Evolutionary conservation across 1,139 yeast genomes (phyloP).

Genomic region (Debaryomycetaceae sp.): DNA sequence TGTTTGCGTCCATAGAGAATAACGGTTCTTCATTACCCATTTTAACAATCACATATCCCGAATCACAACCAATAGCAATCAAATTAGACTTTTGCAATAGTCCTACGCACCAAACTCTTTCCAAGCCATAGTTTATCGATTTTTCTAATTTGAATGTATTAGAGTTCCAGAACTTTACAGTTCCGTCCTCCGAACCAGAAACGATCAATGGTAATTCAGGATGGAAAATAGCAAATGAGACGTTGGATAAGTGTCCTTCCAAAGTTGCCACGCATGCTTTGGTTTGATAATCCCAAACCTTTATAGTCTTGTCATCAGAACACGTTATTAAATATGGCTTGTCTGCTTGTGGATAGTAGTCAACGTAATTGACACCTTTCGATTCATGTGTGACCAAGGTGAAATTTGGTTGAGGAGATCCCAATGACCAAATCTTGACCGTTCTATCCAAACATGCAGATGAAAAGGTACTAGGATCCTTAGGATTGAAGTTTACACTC

Average conservation of each 20-base stretch:
- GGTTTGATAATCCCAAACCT: slow-evolving; percentile 97
- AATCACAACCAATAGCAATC: slow-evolving; percentile 91
- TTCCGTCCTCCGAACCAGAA: slow-evolving; percentile 82
- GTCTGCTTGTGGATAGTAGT: slow-evolving; percentile 94
- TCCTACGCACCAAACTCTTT: slow-evolving; percentile 95
- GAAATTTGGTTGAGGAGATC: slow-evolving; percentile 85
- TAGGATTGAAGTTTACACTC: slow-evolving; percentile 94
- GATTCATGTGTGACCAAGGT: slow-evolving; percentile 88
- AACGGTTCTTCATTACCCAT: slow-evolving; percentile 95
- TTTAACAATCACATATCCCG: slow-evolving; percentile 83
- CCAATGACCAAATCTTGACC: slow-evolving; percentile 94
- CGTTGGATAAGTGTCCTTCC: slow-evolving; percentile 92
- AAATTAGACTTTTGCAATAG: slow-evolving; percentile 73
- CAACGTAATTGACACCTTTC: slow-evolving; percentile 93
- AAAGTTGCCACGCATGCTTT: slow-evolving; percentile 92
- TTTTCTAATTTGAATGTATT: slow-evolving; percentile 84
- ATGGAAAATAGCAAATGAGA: slow-evolving; percentile 94
- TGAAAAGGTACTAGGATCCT: slow-evolving; percentile 96
- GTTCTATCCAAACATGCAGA: slow-evolving; percentile 95
- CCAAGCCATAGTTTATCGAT: slow-evolving; percentile 84
- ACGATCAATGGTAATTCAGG: slow-evolving; percentile 88
- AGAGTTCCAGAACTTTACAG: slow-evolving; percentile 75
- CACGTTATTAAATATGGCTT: slow-evolving; percentile 93
- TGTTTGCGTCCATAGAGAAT: slow-evolving; percentile 87
- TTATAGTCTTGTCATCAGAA: slow-evolving; percentile 87